phyloP scores from a whole-genome alignment of 2,329 filamentous ascomycete species.

The Neophaeococcomyces mojaviensis region DNA sequence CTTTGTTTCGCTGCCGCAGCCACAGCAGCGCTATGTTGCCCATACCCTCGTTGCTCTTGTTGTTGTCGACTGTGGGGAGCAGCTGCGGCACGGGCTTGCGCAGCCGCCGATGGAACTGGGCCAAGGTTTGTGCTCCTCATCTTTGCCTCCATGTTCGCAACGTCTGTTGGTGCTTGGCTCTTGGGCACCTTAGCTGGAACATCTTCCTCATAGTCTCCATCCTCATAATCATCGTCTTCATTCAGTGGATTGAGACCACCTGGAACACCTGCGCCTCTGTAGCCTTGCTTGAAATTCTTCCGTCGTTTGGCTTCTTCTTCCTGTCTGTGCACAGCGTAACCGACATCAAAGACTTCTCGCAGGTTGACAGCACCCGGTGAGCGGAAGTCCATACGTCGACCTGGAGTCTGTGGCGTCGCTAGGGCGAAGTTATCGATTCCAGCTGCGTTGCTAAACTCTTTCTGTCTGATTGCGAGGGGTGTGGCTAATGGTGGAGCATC shows the following conservation, averaged over 20 bases:
- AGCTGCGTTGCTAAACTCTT: conserved; percentile 47
- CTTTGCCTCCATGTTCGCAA: conserved; percentile 74
- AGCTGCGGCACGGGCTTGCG: conserved; percentile 50
- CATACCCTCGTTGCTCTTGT: conserved; percentile 63
- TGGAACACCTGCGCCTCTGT: conserved; percentile 46
- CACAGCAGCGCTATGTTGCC: conserved; percentile 77
- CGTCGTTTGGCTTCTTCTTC: conserved; percentile 91
- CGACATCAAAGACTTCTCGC: conserved; percentile 93
- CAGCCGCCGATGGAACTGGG: conserved; percentile 49
- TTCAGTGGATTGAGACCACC: conserved; percentile 61
- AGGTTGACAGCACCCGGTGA: conserved; percentile 92
- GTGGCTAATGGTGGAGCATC: conserved; percentile 68
- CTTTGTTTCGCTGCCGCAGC: conserved; percentile 77
- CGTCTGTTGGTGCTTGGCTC: conserved; percentile 48
- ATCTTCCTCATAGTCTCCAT: conserved; percentile 48
- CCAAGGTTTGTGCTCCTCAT: conserved; percentile 75
- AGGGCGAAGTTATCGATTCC: conserved; percentile 36
- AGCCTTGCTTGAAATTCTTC: conserved; percentile 70
- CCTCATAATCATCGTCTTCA: conserved; percentile 59
- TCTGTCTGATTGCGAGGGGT: conserved; percentile 53
- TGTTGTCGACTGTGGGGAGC: conserved; percentile 33
- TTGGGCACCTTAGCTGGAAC: conserved; percentile 60
- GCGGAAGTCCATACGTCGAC: conserved; percentile 78
- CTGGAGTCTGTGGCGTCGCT: conserved; percentile 45
- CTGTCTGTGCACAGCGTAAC: conserved; percentile 94